These are phyloP conservation scores for Suillus discolor DNA, from an alignment of 768 basidiomycete species.

Conservation along the genomic window DNA sequence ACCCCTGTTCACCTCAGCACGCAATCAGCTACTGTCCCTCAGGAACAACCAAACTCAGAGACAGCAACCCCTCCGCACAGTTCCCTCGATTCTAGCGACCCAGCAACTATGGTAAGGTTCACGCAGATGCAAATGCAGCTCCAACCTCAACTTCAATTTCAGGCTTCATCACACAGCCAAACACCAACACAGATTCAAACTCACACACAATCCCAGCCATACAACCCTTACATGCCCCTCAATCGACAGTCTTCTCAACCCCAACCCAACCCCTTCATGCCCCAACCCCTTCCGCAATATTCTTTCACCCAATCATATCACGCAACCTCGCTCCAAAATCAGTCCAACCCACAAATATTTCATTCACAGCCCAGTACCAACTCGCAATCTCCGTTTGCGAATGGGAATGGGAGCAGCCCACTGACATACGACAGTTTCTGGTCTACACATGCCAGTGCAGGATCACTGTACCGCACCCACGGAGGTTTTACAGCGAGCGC, in stretches of 20 bases:
- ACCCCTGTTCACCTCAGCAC: background rate
- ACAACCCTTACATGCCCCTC: slow-evolving; percentile 7
- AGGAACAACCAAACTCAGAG: background rate
- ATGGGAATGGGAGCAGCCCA: slow-evolving; percentile 12
- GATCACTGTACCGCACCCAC: slow-evolving; percentile 32
- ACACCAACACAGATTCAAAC: slow-evolving; percentile 3
- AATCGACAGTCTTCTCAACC: slow-evolving; percentile 5
- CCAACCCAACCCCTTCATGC: slow-evolving; percentile 10
- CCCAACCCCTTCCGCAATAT: slow-evolving; percentile 17
- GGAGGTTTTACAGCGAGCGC: slow-evolving; percentile 31
- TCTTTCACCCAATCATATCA: slow-evolving; percentile 10
- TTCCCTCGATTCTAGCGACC: slow-evolving; percentile 28
- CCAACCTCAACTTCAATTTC: slow-evolving; percentile 6
- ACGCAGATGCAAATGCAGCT: slow-evolving; percentile 23
- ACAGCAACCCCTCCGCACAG: slow-evolving; percentile 1
- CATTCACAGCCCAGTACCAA: slow-evolving; percentile 1
- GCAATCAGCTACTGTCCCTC: background rate
- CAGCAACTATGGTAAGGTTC: slow-evolving; percentile 24
- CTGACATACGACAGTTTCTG: slow-evolving; percentile 67
- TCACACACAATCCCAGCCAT: slow-evolving; percentile 7
- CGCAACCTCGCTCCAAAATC: slow-evolving; percentile 9
- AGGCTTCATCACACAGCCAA: slow-evolving; percentile 8
- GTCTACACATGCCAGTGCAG: slow-evolving; percentile 50
- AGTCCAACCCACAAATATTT: slow-evolving; percentile 7
- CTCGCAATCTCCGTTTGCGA: slow-evolving; percentile 29